phyloP scores from a whole-genome alignment of 2,329 filamentous ascomycete species.

The Cytospora paraplurivora region DNA sequence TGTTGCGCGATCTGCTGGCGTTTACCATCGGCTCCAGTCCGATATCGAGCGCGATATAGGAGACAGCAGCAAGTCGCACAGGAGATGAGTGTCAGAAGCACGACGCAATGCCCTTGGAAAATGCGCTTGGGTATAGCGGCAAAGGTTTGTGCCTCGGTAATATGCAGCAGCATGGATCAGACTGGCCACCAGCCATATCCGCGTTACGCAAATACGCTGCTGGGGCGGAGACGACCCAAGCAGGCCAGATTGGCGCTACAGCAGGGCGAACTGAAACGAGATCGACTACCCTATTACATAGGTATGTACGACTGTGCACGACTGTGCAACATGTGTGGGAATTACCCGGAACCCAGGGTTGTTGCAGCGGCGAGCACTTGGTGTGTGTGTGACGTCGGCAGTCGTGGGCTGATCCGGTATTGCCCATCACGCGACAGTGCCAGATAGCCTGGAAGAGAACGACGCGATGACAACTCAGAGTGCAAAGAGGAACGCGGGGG shows the following conservation, averaged over 20 bases:
- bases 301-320: no score
- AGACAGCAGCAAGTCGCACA: neutral
- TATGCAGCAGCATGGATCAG: no score
- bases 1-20: no score
- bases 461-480: conserved; percentile 16
- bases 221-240: no score
- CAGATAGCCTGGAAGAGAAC: neutral
- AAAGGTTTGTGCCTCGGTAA: no score
- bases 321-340: neutral
- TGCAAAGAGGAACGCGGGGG: conserved; percentile 8
- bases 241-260: no score
- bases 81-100: neutral
- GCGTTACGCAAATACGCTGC: neutral
- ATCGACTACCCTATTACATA: no score
- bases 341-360: conserved; percentile 2
- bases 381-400: conserved; percentile 21
- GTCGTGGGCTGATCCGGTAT: conserved; percentile 14
- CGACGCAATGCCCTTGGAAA: no score
- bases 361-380: conserved; percentile 5
- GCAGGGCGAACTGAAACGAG: no score
- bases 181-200: no score
- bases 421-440: conserved; percentile 13
- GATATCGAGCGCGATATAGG: neutral
- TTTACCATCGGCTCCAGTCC: neutral
- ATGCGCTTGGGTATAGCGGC: no score